A percentile compares a stretch with the other conserved stretches of the same genome.
These are phyloP conservation scores for Solanum etuberosum DNA, from an alignment of 257 asterid genomes.

Conservation along the genomic window DNA sequence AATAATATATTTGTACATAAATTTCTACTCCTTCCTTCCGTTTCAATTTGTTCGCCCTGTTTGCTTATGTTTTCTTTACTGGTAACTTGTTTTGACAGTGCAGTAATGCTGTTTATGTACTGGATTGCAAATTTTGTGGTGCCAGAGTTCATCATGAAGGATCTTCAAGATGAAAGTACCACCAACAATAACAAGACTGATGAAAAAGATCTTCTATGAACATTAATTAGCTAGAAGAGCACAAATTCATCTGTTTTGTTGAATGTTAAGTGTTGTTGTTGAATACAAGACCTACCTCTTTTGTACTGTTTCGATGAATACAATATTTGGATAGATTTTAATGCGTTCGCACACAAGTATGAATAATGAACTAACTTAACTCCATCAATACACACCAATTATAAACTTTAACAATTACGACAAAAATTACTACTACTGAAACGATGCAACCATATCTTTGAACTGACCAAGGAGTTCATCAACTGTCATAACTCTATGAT, in stretches of 20 bases:
- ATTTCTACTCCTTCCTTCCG: fast-evolving
- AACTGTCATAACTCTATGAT: slow-evolving; percentile 26
- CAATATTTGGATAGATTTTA: not conserved
- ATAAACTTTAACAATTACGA: not conserved
- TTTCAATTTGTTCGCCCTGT: not conserved
- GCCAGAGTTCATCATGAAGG: slow-evolving; percentile 31
- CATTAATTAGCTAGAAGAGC: not conserved
- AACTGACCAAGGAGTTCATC: slow-evolving; percentile 53
- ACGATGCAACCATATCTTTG: slow-evolving; percentile 47
- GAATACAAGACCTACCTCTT: not conserved
- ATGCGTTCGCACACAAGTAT: fast-evolving
- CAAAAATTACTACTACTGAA: slow-evolving; percentile 20
- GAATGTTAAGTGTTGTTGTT: not conserved
- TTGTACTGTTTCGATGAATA: not conserved
- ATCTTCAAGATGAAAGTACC: slow-evolving; percentile 15
- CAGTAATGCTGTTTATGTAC: slow-evolving; percentile 28
- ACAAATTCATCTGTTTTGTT: not conserved
- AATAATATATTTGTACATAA: not conserved
- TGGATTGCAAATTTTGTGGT: slow-evolving; percentile 55
- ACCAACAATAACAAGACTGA: slow-evolving; percentile 3
- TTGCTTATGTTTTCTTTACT: not conserved
- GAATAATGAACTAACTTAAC: not conserved
- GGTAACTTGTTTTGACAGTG: slow-evolving; percentile 21
- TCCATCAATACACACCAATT: not conserved
- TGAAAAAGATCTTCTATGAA: not conserved